Evolutionary conservation across 495 filamentous ascomycete species (phyloP).

Genomic region (Apiosordaria backusii): DNA sequence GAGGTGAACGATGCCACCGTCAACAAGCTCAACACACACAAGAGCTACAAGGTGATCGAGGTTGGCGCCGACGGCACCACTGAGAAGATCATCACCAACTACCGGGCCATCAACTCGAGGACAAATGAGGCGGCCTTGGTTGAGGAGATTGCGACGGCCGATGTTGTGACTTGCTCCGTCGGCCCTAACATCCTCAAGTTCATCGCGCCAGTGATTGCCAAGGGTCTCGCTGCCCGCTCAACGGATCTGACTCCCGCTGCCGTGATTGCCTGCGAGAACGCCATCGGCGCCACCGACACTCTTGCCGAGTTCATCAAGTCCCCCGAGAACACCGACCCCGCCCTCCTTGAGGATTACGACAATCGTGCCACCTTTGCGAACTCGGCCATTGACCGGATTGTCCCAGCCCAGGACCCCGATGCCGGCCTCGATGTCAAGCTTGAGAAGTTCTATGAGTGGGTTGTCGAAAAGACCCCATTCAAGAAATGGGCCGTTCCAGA

Average conservation of each 20-base stretch:
- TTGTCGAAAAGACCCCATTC: constrained; percentile 83
- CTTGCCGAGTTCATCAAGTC: constrained; percentile 78
- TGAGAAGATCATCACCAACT: constrained; percentile 82
- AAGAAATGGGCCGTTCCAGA: constrained; percentile 49
- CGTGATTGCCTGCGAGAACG: constrained; percentile 97
- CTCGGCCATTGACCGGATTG: constrained; percentile 96
- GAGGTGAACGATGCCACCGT: constrained; percentile 86
- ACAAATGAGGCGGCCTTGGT: constrained; percentile 74
- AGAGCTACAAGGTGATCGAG: constrained; percentile 86
- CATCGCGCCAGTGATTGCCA: constrained; percentile 89
- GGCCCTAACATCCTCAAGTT: constrained; percentile 94
- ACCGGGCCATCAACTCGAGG: constrained; percentile 92
- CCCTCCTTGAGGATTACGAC: constrained; percentile 57
- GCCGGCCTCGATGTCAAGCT: constrained; percentile 86
- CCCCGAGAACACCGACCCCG: constrained; percentile 56
- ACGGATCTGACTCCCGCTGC: constrained; percentile 68
- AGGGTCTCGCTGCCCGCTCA: constrained; percentile 73
- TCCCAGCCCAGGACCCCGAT: constrained; percentile 77
- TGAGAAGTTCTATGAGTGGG: constrained; percentile 99
- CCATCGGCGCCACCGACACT: constrained; percentile 84
- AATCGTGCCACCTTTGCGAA: constrained; percentile 82
- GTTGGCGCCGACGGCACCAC: constrained; percentile 81
- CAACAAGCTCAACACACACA: constrained; percentile 64
- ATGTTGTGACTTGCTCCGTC: constrained; percentile 92
- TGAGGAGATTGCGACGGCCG: constrained; percentile 78